Evolutionary conservation across 176 grass and related monocot species (phyloP).

Genomic region (Olyra latifolia): DNA sequence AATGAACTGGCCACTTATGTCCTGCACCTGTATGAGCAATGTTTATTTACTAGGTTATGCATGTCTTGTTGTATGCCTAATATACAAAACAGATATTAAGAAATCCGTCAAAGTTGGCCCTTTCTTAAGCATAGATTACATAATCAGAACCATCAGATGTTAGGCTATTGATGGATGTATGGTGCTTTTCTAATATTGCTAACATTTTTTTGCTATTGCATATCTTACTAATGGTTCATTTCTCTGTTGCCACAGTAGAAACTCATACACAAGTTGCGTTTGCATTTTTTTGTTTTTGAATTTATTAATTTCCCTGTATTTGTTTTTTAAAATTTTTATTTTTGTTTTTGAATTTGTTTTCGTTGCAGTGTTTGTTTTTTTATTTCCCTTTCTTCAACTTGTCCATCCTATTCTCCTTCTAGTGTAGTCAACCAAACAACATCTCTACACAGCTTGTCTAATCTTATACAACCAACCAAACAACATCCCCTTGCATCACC

Average conservation of each 20-base stretch:
- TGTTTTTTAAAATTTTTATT: too few species aligned
- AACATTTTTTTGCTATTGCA: not conserved
- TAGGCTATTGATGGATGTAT: not conserved
- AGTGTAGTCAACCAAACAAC: too few species aligned
- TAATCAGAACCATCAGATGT: not conserved
- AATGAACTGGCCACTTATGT: not conserved
- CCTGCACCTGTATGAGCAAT: not conserved
- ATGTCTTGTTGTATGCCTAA: not conserved
- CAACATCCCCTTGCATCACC: too few species aligned
- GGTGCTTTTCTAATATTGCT: not conserved
- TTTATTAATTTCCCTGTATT: too few species aligned
- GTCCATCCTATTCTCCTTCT: too few species aligned
- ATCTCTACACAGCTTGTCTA: too few species aligned
- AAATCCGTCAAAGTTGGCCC: not conserved
- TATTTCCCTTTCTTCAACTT: too few species aligned
- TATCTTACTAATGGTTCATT: constrained; percentile 1
- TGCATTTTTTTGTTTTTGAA: too few species aligned
- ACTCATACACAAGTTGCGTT: constrained; percentile 52
- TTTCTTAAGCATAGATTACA: not conserved
- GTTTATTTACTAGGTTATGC: constrained; percentile 12
- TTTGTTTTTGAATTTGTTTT: too few species aligned
- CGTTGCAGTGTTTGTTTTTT: too few species aligned
- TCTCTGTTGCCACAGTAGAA: constrained; percentile 27
- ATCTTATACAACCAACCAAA: too few species aligned
- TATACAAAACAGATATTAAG: not conserved